These are phyloP conservation scores for Aspergillus sp. DNA, from an alignment of 2,329 filamentous ascomycete species.

Conservation along the genomic window DNA sequence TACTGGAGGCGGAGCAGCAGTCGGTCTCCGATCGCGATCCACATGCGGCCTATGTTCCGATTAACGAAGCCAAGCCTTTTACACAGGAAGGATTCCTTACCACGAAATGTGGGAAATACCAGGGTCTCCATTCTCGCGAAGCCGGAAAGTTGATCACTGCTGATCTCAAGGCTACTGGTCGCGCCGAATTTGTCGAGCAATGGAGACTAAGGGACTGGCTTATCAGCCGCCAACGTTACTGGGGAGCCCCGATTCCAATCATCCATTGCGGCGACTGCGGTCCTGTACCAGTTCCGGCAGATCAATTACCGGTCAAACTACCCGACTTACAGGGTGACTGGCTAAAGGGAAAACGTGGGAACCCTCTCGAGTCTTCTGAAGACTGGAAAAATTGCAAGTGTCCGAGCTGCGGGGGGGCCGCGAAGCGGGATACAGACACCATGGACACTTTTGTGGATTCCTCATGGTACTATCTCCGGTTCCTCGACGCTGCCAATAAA, in stretches of 20 bases:
- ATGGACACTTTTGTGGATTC: slow-evolving; percentile 98
- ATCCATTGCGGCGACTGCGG: slow-evolving; percentile 80
- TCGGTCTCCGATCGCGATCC: slow-evolving; percentile 14
- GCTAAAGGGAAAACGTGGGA: slow-evolving; percentile 71
- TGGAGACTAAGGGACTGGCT: slow-evolving; percentile 90
- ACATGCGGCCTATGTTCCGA: slow-evolving; percentile 26
- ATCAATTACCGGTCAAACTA: slow-evolving; percentile 76
- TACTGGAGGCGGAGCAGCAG: slow-evolving; percentile 57
- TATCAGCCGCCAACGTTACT: slow-evolving; percentile 89
- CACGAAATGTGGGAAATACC: slow-evolving; percentile 66
- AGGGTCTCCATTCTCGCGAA: slow-evolving; percentile 65
- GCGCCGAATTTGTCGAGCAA: slow-evolving; percentile 68
- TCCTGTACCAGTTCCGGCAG: slow-evolving; percentile 74
- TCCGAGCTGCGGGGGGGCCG: slow-evolving; percentile 69
- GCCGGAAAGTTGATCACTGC: slow-evolving; percentile 65
- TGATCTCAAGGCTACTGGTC: slow-evolving; percentile 52
- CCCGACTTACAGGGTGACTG: slow-evolving; percentile 72
- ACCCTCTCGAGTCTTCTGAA: slow-evolving; percentile 72
- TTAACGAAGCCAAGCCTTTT: slow-evolving; percentile 59
- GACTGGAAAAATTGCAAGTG: slow-evolving; percentile 78
- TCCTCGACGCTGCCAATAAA: slow-evolving; percentile 71
- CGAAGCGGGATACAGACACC: slow-evolving; percentile 85
- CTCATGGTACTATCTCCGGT: slow-evolving; percentile 90
- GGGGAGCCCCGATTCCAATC: slow-evolving; percentile 89
- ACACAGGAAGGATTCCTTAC: slow-evolving; percentile 71